phyloP scores from a whole-genome alignment of 78 protist species.

The Polysphondylium violaceum region DNA sequence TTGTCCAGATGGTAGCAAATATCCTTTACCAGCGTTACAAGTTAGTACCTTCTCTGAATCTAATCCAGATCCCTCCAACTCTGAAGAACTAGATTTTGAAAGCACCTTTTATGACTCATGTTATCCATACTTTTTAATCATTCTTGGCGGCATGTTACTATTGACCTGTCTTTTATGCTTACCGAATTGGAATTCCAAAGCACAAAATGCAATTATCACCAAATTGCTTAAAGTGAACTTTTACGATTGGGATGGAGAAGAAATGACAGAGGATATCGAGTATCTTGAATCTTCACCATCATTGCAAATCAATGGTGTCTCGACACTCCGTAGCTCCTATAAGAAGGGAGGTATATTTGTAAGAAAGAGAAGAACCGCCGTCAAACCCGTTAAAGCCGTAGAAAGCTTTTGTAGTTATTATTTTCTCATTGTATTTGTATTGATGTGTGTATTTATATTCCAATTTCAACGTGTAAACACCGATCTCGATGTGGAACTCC shows the following conservation, averaged over 20 bases:
- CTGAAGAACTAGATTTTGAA: slow-evolving; percentile 62
- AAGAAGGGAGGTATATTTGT: slow-evolving; percentile 33
- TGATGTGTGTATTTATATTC: slow-evolving; percentile 49
- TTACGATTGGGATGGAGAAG: slow-evolving; percentile 73
- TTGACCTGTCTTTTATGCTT: slow-evolving; percentile 21
- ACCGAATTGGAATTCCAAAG: slow-evolving; percentile 4
- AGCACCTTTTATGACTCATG: slow-evolving; percentile 60
- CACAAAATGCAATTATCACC: slow-evolving; percentile 13
- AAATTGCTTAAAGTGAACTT: slow-evolving; percentile 28
- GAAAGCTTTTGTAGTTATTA: slow-evolving; percentile 61
- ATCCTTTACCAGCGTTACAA: slow-evolving; percentile 7
- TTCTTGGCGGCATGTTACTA: slow-evolving; percentile 23
- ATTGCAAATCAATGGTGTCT: slow-evolving; percentile 20
- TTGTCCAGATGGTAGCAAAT: slow-evolving; percentile 62
- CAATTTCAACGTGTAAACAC: slow-evolving; percentile 58
- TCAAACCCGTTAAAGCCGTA: slow-evolving; percentile 65
- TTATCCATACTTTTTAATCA: slow-evolving; percentile 68
- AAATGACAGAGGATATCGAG: slow-evolving; percentile 19
- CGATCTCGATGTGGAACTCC: slow-evolving; percentile 27
- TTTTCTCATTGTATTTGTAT: slow-evolving; percentile 27
- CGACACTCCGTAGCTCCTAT: neutral
- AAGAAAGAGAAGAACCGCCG: slow-evolving; percentile 40
- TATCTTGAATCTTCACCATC: slow-evolving; percentile 1
- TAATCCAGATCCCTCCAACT: slow-evolving; percentile 8
- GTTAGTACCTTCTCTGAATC: neutral